Evolutionary conservation across 495 filamentous ascomycete genomes (phyloP), one percentile per base, ranked within the genome.

Genomic region (Podospora tetraspora): DNA sequence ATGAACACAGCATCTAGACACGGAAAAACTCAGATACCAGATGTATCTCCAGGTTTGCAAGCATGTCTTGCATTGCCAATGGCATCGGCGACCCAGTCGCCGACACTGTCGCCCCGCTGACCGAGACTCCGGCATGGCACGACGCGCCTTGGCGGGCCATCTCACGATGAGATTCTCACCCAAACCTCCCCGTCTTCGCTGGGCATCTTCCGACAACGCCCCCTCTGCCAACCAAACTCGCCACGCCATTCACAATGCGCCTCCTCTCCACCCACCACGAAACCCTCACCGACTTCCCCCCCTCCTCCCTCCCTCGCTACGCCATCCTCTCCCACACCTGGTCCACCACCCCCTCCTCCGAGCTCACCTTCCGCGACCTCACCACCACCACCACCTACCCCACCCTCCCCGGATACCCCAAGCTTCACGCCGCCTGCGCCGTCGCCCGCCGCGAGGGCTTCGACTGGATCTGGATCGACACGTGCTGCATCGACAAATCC

Each of bases 401-500:
- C 16, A 6, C 57, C 4, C n/a, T 11, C 57, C 57, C 69, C 1
- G 57, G 57, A 21, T 59, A 59, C 21, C 57, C 21, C 57, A 59
- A 59, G 21, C 21, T 22, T 21, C 24, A 23, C 25, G 68, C 64
- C 43, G 57, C 57, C 21, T 59, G 57, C 57, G 21, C 57, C 24
- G 57, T 59, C 24, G 57, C 57, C 24, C 21, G 21, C 57, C 57
- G 57, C 9, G 21, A 59, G 3, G 57, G 57, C 3, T 22, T 59
- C 24, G 57, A 25, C 21, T 59, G 21, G 21, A 25, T 25, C 57
- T 59, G 57, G 57, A 59, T 25, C 21, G 57, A 59, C 24, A 59
- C 57, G 3, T 23, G 21, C 21, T 59, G 74, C 57, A 59, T 59
- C 12, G 57, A 59, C 57, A 59, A 59, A 8, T 25, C 21, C n/a